Evolutionary conservation across 1,139 yeast genomes (phyloP).

Genomic region (Trichomonascaceae sp.): DNA sequence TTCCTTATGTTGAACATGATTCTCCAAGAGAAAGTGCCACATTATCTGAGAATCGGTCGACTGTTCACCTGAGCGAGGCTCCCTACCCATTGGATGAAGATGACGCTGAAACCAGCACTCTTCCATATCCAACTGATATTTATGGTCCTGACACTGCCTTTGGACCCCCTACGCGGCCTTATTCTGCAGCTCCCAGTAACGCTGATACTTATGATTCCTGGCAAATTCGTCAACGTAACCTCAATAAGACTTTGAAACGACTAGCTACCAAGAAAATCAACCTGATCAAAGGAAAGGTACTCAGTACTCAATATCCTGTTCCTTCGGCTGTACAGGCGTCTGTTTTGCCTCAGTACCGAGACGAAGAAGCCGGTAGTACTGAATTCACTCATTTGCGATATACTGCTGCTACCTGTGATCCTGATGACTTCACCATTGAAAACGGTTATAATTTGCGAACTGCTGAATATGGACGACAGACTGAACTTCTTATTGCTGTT

Average conservation of each 20-base stretch:
- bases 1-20: slow-evolving; percentile 14
- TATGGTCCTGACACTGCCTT: slow-evolving; percentile 8
- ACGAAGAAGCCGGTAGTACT: slow-evolving; percentile 56
- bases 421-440: slow-evolving; percentile 58
- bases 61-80: slow-evolving; percentile 4
- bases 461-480: slow-evolving; percentile 65
- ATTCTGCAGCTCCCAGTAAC: slow-evolving; percentile 16
- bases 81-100: slow-evolving; percentile 16
- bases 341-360: slow-evolving; percentile 46
- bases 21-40: slow-evolving; percentile 2
- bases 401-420: slow-evolving; percentile 75
- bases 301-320: slow-evolving; percentile 69
- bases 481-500: slow-evolving; percentile 81
- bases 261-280: slow-evolving; percentile 48
- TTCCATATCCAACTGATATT: not conserved
- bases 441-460: slow-evolving; percentile 80
- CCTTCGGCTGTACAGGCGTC: slow-evolving; percentile 60
- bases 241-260: slow-evolving; percentile 20
- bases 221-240: slow-evolving; percentile 21
- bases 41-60: not conserved
- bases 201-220: slow-evolving; percentile 22
- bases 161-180: slow-evolving; percentile 13
- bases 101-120: not conserved
- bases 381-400: slow-evolving; percentile 74
- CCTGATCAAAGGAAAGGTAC: slow-evolving; percentile 64